phyloP scores from a whole-genome alignment of 495 filamentous ascomycete genomes.

The Aspergillus biplanus region DNA sequence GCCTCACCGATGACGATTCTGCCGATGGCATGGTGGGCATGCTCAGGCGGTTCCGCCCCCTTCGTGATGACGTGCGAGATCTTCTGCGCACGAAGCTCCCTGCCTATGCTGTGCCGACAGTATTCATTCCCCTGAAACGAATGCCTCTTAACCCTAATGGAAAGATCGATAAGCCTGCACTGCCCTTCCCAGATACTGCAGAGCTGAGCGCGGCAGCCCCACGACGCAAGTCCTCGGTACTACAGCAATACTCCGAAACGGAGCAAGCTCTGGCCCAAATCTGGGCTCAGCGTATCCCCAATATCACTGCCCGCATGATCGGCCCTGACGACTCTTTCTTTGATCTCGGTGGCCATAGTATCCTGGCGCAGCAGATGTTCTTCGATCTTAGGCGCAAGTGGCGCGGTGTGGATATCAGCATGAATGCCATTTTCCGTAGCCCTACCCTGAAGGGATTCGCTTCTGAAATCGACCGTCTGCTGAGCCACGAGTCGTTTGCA shows the following conservation, averaged over 20 bases:
- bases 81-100: constrained; percentile 78
- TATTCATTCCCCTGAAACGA: constrained; percentile 77
- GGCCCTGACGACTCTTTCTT: constrained; percentile 76
- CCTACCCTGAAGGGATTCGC: constrained; percentile 76
- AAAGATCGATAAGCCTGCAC: constrained; percentile 86
- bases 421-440: constrained; percentile 75
- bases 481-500: constrained; percentile 43
- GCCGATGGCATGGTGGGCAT: constrained; percentile 61
- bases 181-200: constrained; percentile 86
- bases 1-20: constrained; percentile 51
- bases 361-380: constrained; percentile 86
- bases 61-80: constrained; percentile 75
- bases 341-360: constrained; percentile 84
- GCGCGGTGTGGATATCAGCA: constrained; percentile 67
- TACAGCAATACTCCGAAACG: constrained; percentile 59
- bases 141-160: constrained; percentile 94
- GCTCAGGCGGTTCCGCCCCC: constrained; percentile 63
- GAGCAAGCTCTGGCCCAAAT: constrained; percentile 68
- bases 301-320: constrained; percentile 60
- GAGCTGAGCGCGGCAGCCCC: constrained; percentile 52
- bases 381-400: constrained; percentile 67
- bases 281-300: constrained; percentile 63
- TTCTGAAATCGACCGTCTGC: constrained; percentile 69
- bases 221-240: constrained; percentile 39
- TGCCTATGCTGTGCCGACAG: constrained; percentile 76